Evolutionary conservation across 345 rosid species (phyloP).

Genomic region (Populus simonii): DNA sequence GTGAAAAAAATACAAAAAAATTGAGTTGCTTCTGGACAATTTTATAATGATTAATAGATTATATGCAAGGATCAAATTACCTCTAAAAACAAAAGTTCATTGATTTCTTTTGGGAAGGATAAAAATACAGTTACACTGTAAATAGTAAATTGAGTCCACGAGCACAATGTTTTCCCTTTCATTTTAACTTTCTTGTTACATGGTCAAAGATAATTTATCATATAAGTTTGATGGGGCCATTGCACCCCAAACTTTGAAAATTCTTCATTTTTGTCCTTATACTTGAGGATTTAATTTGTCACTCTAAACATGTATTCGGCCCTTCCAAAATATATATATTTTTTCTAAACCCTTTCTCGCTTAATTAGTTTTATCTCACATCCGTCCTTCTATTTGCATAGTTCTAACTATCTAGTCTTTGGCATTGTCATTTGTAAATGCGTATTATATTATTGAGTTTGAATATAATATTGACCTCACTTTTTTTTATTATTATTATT

Average conservation of each 20-base stretch:
- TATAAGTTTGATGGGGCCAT: background rate
- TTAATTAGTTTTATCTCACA: background rate
- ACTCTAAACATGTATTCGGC: background rate
- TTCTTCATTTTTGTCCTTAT: background rate
- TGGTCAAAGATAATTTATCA: no score
- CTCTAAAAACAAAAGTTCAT: no score
- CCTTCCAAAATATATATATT: background rate
- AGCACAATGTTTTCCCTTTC: background rate
- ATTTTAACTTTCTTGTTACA: no score
- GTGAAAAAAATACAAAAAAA: no score
- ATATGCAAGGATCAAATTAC: background rate
- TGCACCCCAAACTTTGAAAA: background rate
- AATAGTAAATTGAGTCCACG: no score
- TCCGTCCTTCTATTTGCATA: background rate
- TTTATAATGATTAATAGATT: no score
- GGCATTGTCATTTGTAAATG: no score
- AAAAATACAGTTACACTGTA: no score
- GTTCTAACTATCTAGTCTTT: background rate
- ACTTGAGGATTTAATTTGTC: background rate
- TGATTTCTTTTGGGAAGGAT: background rate
- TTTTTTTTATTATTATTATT: no score
- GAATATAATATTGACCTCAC: no score
- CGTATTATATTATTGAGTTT: no score
- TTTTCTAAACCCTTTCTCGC: background rate
- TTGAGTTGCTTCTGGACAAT: fast-evolving